Evolutionary conservation across 2,329 filamentous ascomycete species (phyloP).

Genomic region (Aspergillus pseudonomiae): DNA sequence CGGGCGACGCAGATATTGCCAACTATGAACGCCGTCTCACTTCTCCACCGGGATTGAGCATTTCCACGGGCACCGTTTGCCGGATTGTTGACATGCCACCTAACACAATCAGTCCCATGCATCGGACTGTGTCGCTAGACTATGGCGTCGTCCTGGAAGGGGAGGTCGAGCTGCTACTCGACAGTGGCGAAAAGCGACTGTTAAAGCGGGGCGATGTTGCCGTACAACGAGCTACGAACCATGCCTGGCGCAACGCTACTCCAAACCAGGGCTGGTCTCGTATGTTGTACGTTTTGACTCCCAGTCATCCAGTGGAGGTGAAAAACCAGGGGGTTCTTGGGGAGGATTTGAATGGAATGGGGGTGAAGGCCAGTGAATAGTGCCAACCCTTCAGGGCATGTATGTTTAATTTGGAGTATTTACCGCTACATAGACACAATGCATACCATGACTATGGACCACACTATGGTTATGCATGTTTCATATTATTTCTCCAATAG

Average conservation of each 20-base stretch:
- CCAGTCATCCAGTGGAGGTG: conserved; percentile 28
- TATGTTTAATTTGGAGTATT: too few species aligned
- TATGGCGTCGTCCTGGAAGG: conserved; percentile 58
- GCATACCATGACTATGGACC: not conserved
- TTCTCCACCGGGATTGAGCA: conserved; percentile 53
- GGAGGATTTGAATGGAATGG: conserved; percentile 35
- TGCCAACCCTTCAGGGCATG: not conserved
- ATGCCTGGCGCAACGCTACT: conserved; percentile 42
- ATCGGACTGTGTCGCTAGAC: conserved; percentile 55
- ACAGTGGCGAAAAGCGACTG: conserved; percentile 50
- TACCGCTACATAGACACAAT: not conserved
- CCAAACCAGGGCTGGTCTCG: conserved; percentile 29
- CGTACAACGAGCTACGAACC: conserved; percentile 50
- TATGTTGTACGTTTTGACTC: conserved; percentile 34
- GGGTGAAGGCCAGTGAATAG: conserved; percentile 11
- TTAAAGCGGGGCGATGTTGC: conserved; percentile 56
- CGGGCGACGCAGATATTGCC: conserved; percentile 49
- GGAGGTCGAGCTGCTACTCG: conserved; percentile 52
- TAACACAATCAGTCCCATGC: conserved; percentile 48
- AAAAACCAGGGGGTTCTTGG: conserved; percentile 21
- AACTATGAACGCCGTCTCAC: conserved; percentile 50
- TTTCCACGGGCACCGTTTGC: conserved; percentile 48
- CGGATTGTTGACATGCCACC: conserved; percentile 50
- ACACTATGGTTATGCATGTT: not conserved
- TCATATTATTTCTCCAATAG: not conserved